Conservation (phyloP, 345 rosid genomes). For the Populus simonii region DNA sequence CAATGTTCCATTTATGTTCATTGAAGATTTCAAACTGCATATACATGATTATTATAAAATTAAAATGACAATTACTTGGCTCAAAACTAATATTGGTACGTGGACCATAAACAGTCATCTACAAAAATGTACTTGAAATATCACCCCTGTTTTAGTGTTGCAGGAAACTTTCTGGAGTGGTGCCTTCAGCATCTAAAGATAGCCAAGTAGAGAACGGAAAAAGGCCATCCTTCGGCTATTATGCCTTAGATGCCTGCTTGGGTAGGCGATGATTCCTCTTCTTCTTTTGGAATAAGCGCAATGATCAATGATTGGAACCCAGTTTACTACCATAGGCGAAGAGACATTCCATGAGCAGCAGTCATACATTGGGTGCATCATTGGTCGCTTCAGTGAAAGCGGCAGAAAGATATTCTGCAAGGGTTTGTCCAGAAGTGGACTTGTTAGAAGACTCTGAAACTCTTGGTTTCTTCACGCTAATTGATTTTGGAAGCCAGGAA, state of each 20-base stretch:
- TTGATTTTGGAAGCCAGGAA: slow-evolving; percentile 67
- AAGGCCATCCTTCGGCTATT: neutral
- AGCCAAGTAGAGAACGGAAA: neutral
- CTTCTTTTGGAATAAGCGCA: neutral
- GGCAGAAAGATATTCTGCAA: slow-evolving; percentile 85
- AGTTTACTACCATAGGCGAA: neutral
- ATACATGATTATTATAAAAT: no score
- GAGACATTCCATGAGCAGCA: neutral
- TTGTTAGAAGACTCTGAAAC: slow-evolving; percentile 42
- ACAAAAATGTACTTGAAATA: no score
- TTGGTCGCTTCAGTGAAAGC: slow-evolving; percentile 57
- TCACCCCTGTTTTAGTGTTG: neutral
- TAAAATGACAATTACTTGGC: no score
- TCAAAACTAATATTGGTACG: no score
- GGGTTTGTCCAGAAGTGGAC: slow-evolving; percentile 50
- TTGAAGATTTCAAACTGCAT: no score
- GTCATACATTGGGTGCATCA: slow-evolving; percentile 10
- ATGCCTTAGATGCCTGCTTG: neutral
- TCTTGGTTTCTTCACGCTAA: slow-evolving; percentile 42
- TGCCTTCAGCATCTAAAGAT: neutral
- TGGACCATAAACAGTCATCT: no score
- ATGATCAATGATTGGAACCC: neutral
- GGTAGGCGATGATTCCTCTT: neutral
- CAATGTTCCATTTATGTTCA: no score
- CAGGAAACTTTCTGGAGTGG: neutral